Evolutionary conservation across 2,329 filamentous ascomycete species (phyloP).

Genomic region (Pseudogymnoascus pannorum): DNA sequence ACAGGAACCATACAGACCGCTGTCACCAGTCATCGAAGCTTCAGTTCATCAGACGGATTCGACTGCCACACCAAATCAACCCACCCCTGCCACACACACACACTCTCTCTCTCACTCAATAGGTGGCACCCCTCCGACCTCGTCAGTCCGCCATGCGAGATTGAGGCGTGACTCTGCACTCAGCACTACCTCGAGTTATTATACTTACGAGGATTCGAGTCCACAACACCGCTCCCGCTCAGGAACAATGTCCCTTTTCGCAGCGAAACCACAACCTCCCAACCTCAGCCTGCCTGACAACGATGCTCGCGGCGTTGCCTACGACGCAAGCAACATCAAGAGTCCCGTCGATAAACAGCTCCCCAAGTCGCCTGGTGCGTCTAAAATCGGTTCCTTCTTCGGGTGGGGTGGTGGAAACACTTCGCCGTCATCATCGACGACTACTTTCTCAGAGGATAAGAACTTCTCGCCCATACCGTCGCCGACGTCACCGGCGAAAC

Average conservation of each 20-base stretch:
- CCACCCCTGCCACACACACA: constrained; percentile 17
- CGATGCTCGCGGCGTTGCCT: constrained; percentile 19
- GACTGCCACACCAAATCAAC: constrained; percentile 15
- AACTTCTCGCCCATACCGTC: constrained; percentile 52
- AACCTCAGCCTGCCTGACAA: constrained; percentile 19
- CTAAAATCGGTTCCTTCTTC: constrained; percentile 58
- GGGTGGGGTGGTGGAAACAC: constrained; percentile 51
- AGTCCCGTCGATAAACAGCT: constrained; percentile 23
- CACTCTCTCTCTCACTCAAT: neutral
- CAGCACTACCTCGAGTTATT: constrained; percentile 22
- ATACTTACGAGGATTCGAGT: constrained; percentile 24
- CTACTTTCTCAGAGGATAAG: constrained; percentile 53
- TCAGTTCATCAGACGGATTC: neutral
- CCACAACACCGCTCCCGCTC: constrained; percentile 21
- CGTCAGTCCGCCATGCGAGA: constrained; percentile 22
- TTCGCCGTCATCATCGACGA: constrained; percentile 50
- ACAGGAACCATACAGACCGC: neutral
- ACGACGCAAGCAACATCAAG: constrained; percentile 23
- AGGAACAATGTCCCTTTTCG: constrained; percentile 30
- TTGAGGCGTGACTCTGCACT: constrained; percentile 24
- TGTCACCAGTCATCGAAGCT: neutral
- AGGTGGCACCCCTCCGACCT: constrained; percentile 13
- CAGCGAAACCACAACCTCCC: constrained; percentile 27
- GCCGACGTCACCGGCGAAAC: constrained; percentile 37
- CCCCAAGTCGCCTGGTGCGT: constrained; percentile 41